Conservation (phyloP, 2,329 filamentous ascomycete species). For the Lojkania enalia region DNA sequence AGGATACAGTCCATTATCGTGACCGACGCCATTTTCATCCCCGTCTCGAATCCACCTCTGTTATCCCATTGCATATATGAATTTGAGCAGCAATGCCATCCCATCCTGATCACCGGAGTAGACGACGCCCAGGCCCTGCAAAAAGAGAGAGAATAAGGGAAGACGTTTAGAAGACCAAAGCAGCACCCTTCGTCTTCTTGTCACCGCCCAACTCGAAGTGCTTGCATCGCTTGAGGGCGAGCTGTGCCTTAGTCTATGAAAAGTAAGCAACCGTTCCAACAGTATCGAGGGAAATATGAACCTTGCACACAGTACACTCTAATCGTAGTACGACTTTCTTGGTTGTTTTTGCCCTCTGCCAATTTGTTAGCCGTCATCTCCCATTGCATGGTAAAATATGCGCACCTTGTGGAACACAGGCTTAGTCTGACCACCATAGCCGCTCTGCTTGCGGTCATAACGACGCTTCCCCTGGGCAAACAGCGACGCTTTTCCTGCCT, state of each 20-base stretch:
- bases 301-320: constrained; percentile 95
- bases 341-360: constrained; percentile 97
- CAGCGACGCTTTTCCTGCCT: constrained; percentile 92
- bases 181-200: constrained; percentile 99
- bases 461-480: constrained; percentile 99
- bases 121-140: constrained; percentile 45
- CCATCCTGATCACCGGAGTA: constrained; percentile 39
- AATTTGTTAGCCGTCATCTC: constrained; percentile 18
- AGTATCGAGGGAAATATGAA: constrained; percentile 12
- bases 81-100: constrained; percentile 41
- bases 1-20: constrained; percentile 45
- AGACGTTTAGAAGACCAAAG: constrained; percentile 93
- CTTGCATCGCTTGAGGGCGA: constrained; percentile 99
- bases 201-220: constrained; percentile 99
- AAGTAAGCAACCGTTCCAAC: constrained; percentile 17
- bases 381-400: neutral
- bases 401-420: constrained; percentile 89
- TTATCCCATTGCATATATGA: constrained; percentile 9
- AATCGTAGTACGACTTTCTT: constrained; percentile 99
- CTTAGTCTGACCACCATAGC: constrained; percentile 99
- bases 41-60: constrained; percentile 29
- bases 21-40: constrained; percentile 29
- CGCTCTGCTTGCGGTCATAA: constrained; percentile 88
- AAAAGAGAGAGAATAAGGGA: constrained; percentile 47
- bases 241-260: constrained; percentile 80